Conservation (phyloP, 495 filamentous ascomycete genomes). For the Poronia punctata region DNA sequence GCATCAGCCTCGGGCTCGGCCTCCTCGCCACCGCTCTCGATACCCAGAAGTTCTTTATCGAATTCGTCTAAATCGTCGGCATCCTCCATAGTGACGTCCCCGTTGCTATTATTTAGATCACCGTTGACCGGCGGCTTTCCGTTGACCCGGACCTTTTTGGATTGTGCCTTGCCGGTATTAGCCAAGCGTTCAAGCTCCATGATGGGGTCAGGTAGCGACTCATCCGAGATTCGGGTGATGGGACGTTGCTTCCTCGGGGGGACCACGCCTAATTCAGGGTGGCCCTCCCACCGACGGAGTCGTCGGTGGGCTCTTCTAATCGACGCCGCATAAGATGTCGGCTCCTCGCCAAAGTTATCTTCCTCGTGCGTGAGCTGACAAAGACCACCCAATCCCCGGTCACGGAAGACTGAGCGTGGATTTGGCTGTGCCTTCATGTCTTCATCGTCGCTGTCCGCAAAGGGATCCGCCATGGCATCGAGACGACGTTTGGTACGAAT, state of each 20-base stretch:
- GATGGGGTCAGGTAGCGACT: constrained; percentile 17
- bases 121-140: constrained; percentile 15
- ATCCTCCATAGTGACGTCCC: constrained; percentile 36
- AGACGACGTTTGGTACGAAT: constrained; percentile 64
- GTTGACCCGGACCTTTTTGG: constrained; percentile 18
- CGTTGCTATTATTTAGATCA: constrained; percentile 24
- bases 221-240: constrained; percentile 12
- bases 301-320: constrained; percentile 61
- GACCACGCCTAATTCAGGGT: constrained; percentile 38
- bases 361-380: constrained; percentile 56
- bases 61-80: constrained; percentile 45
- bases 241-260: constrained; percentile 30
- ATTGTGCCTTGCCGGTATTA: constrained; percentile 9
- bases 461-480: constrained; percentile 58
- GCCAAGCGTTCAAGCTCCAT: constrained; percentile 13
- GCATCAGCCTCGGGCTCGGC: constrained; percentile 25
- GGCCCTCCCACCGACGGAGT: constrained; percentile 62
- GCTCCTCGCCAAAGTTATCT: constrained; percentile 76
- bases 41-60: constrained; percentile 42
- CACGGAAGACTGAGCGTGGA: constrained; percentile 31
- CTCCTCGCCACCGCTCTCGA: constrained; percentile 32
- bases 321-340: constrained; percentile 62
- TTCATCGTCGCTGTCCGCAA: constrained; percentile 77
- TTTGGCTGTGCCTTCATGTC: constrained; percentile 25
- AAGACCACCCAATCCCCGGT: constrained; percentile 61